Base-by-base conservation (phyloP, 345 rosid genomes). In the Brassica rapa region DNA sequence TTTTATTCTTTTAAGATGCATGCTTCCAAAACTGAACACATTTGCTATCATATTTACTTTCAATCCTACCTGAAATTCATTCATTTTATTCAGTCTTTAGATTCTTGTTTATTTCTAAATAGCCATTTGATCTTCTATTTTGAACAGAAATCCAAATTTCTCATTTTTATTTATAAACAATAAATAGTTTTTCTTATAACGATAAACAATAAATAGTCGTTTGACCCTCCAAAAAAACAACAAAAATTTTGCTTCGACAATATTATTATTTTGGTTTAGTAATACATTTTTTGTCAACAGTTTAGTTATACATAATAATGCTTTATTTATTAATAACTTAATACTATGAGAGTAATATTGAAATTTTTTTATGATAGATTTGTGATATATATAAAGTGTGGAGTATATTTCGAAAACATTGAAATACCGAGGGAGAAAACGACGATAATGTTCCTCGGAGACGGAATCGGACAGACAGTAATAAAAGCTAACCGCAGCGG, bases 381-480 rank as follows among this genome's bases (percentile, higher is more conserved):
- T 80, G 89, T 92, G 81, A 94, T 94, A 77, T 84, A 89, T 68
- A 87, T 94, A 73, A 92, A 92, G 82, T 73, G 85, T 1, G 96
- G 98, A 37, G 81, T 88, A 3, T 94, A 90, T 75, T 73, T 85
- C 4, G 98, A 92, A 77, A 89, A 90, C 15, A 89, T 92, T 63
- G 98, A 94, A 78, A 90, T 92, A 76, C 82, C 16, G 30, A 89
- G 79, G 62, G 81, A 83, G 82, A 87, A 90, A 85, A 82, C 74
- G 7, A 87, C 62, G 70, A 61, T 94, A 33, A 90, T 87, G 94
- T 92, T 94, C 41, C 5, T 92, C 5, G 97, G 98, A 27, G 98
- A 94, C 59, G 97, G 97, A 39, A 89, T 94, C 46, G 96, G 89
- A n/a, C 85, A 76, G 84, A 94, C 96, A 4, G 64, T 87, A 51